phyloP scores from a whole-genome alignment of 179 eudicot species.

The Sideroxylon spinosum region DNA sequence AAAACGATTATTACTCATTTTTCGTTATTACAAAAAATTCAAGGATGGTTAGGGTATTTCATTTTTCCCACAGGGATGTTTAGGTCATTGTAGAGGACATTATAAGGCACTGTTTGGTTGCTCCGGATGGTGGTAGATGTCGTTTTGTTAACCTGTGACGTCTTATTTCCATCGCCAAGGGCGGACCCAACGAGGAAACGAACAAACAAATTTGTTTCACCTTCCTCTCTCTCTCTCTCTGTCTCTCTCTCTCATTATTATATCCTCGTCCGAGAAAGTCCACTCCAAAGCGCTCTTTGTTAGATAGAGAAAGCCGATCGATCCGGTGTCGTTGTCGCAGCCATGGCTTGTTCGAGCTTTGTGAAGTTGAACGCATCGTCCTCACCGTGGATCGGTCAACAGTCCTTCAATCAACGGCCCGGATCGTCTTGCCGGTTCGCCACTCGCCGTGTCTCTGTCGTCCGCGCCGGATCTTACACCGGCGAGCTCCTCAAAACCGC shows the following conservation, averaged over 20 bases:
- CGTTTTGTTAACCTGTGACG: neutral
- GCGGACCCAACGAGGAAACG: conserved; percentile 13
- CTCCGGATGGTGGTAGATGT: neutral
- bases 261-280: neutral
- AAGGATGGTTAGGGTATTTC: neutral
- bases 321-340: neutral
- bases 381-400: conserved; percentile 40
- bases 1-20: too few relatives aligned
- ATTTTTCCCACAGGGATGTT: neutral
- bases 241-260: neutral
- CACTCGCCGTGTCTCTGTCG: conserved; percentile 27
- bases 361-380: conserved; percentile 40
- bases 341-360: conserved; percentile 40
- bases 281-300: neutral
- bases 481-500: conserved; percentile 49
- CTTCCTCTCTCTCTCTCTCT: too few relatives aligned
- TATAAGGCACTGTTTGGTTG: conserved; percentile 7
- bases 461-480: conserved; percentile 40
- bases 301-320: conserved; percentile 6
- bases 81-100: neutral
- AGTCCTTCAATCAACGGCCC: conserved; percentile 29
- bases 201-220: conserved; percentile 16
- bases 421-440: conserved; percentile 25
- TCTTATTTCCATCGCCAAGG: neutral
- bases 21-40: neutral